phyloP scores from a whole-genome alignment of 768 basidiomycete genomes.

The Suillus bovinus region DNA sequence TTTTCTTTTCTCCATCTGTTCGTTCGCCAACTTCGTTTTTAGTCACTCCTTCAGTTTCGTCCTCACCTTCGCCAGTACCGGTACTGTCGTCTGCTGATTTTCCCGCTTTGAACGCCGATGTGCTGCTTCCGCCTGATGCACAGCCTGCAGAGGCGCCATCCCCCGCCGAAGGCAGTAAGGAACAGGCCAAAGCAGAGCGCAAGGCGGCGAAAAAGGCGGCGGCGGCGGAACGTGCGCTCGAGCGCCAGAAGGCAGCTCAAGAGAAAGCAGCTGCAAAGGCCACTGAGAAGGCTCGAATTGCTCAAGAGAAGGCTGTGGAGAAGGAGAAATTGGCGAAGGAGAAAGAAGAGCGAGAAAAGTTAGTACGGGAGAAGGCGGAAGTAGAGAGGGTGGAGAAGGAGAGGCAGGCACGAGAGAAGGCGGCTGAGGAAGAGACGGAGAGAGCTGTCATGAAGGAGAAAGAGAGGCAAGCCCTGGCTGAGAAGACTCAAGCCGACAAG shows the following conservation, averaged over 20 bases:
- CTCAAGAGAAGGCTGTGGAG: conserved; percentile 44
- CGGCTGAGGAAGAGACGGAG: conserved; percentile 38
- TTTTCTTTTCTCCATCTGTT: conserved; percentile 26
- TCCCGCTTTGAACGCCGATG: conserved; percentile 53
- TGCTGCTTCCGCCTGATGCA: conserved; percentile 23
- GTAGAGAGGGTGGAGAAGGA: conserved; percentile 44
- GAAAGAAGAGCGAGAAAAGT: conserved; percentile 41
- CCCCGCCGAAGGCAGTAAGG: conserved; percentile 39
- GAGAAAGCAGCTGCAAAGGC: conserved; percentile 52
- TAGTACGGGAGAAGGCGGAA: conserved; percentile 36
- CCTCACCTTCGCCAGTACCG: conserved; percentile 45
- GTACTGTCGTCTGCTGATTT: conserved; percentile 71
- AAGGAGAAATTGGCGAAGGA: conserved; percentile 46
- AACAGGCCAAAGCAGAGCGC: conserved; percentile 57
- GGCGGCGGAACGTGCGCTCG: conserved; percentile 60
- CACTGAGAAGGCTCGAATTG: background rate
- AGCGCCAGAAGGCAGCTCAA: conserved; percentile 55
- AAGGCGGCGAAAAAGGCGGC: conserved; percentile 67
- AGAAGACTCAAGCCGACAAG: conserved; percentile 27
- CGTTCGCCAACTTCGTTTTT: conserved; percentile 44
- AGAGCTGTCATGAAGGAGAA: conserved; percentile 36
- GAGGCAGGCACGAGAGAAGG: conserved; percentile 30
- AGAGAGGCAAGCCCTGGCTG: conserved; percentile 29
- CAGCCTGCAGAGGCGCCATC: conserved; percentile 26
- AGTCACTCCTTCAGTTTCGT: conserved; percentile 38